A percentile compares a stretch with the other conserved stretches of the same genome.
Evolutionary conservation across 768 basidiomycete genomes (phyloP).

Genomic region (Favolaschia claudopus): DNA sequence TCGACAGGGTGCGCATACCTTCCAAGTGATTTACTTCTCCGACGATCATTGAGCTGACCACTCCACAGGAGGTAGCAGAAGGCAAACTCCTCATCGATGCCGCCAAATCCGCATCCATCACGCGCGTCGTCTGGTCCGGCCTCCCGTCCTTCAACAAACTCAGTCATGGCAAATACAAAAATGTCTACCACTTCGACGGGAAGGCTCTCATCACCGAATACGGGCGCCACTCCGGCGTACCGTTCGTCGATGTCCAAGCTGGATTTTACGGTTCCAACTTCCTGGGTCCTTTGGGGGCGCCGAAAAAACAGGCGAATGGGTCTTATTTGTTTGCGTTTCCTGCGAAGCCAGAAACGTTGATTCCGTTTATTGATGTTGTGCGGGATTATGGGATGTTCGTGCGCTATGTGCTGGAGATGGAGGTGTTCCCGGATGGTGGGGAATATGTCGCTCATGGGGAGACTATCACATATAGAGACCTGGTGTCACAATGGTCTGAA

Average conservation of each 20-base stretch:
- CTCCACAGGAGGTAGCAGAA: neutral
- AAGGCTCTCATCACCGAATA: constrained; percentile 3
- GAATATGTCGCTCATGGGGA: too few relatives aligned
- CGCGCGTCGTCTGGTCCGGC: constrained; percentile 11
- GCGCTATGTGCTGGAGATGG: constrained; percentile 4
- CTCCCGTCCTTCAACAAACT: neutral
- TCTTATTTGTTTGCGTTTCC: neutral
- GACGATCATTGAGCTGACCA: too few relatives aligned
- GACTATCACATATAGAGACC: too few relatives aligned
- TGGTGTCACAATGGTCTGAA: too few relatives aligned
- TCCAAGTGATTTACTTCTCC: too few relatives aligned
- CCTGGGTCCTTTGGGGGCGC: too few relatives aligned
- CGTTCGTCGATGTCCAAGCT: constrained; percentile 12
- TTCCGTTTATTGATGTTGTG: neutral
- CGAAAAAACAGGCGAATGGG: neutral
- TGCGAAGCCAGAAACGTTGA: neutral
- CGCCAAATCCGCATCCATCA: neutral
- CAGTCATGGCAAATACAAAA: constrained; percentile 1
- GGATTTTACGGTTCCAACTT: neutral
- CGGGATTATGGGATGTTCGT: constrained; percentile 11
- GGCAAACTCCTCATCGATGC: constrained; percentile 10
- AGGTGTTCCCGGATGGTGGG: neutral
- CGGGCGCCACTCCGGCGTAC: constrained; percentile 3
- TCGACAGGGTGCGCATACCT: neutral
- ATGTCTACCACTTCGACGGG: constrained; percentile 4